These are phyloP conservation scores for Kwoniella europaea DNA, from an alignment of 768 basidiomycete genomes.

Conservation along the genomic window DNA sequence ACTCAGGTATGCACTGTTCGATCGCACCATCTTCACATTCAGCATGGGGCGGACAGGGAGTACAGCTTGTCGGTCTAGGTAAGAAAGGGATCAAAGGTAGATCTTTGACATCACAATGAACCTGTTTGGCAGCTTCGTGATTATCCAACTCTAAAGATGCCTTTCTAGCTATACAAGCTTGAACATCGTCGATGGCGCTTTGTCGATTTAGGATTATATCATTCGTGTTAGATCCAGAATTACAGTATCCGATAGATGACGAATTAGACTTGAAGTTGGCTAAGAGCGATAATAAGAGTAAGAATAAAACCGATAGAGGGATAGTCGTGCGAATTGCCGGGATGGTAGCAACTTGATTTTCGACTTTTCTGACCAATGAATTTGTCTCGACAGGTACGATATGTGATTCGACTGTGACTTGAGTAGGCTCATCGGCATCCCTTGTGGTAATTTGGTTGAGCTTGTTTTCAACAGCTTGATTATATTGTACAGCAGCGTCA, in stretches of 20 bases:
- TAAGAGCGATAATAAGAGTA: conserved; percentile 38
- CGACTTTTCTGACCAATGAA: conserved; percentile 30
- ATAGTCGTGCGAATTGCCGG: conserved; percentile 24
- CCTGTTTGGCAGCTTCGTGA: conserved; percentile 24
- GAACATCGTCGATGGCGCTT: conserved; percentile 35
- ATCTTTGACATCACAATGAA: conserved; percentile 51
- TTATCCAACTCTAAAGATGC: conserved; percentile 28
- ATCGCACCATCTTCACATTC: conserved; percentile 54
- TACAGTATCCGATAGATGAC: conserved; percentile 58
- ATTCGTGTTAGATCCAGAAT: conserved; percentile 51
- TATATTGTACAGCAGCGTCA: conserved; percentile 41
- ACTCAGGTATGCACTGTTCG: conserved; percentile 56
- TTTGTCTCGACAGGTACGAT: conserved; percentile 17
- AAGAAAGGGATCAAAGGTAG: conserved; percentile 52
- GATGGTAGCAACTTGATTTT: conserved; percentile 20
- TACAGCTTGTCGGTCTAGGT: conserved; percentile 52
- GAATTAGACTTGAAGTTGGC: conserved; percentile 47
- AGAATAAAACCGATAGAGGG: conserved; percentile 43
- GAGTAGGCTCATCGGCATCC: conserved; percentile 17
- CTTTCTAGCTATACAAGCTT: conserved; percentile 39
- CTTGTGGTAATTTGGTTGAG: conserved; percentile 33
- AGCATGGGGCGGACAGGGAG: conserved; percentile 59
- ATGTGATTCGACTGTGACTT: conserved; percentile 22
- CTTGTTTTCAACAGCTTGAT: conserved; percentile 38
- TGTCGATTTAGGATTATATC: conserved; percentile 39